These are phyloP conservation scores for Ophioceras dolichostomum DNA, from an alignment of 2,329 filamentous ascomycete genomes.

Conservation along the genomic window DNA sequence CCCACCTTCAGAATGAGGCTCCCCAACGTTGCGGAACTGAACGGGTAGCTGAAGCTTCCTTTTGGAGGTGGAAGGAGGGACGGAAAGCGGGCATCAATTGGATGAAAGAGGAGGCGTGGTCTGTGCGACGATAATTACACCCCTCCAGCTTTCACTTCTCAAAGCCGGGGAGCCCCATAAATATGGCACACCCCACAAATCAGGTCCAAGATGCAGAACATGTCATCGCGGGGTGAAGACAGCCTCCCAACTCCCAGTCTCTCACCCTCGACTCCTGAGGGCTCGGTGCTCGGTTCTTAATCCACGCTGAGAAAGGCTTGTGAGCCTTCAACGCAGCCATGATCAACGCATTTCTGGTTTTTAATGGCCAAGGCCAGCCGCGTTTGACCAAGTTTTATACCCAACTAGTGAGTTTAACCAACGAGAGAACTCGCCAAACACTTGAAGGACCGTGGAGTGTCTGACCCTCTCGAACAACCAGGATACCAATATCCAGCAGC, in stretches of 20 bases:
- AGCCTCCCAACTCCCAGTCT: no score
- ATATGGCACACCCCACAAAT: no score
- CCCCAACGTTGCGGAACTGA: no score
- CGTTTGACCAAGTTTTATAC: slow-evolving; percentile 98
- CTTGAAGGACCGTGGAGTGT: no score
- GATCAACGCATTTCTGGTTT: slow-evolving; percentile 98
- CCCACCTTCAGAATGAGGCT: no score
- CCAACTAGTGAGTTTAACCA: slow-evolving; percentile 54
- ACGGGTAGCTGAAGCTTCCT: no score
- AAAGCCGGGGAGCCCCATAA: no score
- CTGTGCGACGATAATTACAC: not conserved
- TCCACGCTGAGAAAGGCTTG: not conserved
- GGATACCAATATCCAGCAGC: slow-evolving; percentile 96
- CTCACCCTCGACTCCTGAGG: no score
- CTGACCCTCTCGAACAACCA: slow-evolving; percentile 21
- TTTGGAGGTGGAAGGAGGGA: no score
- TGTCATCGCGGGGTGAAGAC: no score
- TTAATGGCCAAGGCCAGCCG: slow-evolving; percentile 96
- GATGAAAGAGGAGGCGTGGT: not conserved
- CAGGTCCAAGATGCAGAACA: no score
- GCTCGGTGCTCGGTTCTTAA: no score
- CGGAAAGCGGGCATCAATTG: not conserved
- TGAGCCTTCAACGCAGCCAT: slow-evolving; percentile 32
- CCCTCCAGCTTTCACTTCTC: slow-evolving; percentile 2
- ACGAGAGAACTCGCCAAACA: not conserved